Evolutionary conservation across 768 basidiomycete species (phyloP), one percentile per base, ranked within the genome.

Genomic region (Mrakia hoshinonis): DNA sequence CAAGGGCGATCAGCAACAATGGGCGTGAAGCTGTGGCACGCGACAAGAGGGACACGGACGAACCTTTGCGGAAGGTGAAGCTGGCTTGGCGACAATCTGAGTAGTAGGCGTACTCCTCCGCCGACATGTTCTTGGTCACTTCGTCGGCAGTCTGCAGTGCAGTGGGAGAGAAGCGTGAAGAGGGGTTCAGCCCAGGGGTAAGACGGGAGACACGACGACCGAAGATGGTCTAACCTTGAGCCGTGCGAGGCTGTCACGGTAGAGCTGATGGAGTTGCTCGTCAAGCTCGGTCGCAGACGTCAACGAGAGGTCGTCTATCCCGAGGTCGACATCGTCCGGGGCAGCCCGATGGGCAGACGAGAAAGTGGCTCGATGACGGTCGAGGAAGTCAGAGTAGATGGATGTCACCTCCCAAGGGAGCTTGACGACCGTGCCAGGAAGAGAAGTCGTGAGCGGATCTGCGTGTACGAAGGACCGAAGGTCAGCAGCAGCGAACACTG

Each of bases 21-120:
- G 15, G 15, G 48, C 48, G 49, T 20, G 24, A 26, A 38, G n/a
- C 43, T 67, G n/a, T 31, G 18, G 34, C 43, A 15, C 36, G 11
- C 34, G 13, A 2, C 48, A 79, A 81, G 55, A 91, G 7, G 15
- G 43, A 43, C 7, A 60, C 2, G 10, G 18, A 38, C 58, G 15
- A 9, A 61, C 93, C 89, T 87, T 97, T 98, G 67, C 93, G 87
- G 79, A 94, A 96, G 0, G 94, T 96, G 79, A 97, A 98, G 20
- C 91, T 91, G 0, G 94, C 94, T 79, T 96, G 94, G 71, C 94
- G 85, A 81, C 93, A 96, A 78, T 95, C 92, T 3, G 93, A 93
- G 78, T 96, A 96, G 77, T 93, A 92, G 72, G 94, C 90, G 78
- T 97, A 98, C 76, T 97, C 92, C 78, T 97, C 94, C 75, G 90